Evolutionary conservation across 1,284 basidiomycete genomes (phyloP).

Genomic region (Heterobasidion parviporum): DNA sequence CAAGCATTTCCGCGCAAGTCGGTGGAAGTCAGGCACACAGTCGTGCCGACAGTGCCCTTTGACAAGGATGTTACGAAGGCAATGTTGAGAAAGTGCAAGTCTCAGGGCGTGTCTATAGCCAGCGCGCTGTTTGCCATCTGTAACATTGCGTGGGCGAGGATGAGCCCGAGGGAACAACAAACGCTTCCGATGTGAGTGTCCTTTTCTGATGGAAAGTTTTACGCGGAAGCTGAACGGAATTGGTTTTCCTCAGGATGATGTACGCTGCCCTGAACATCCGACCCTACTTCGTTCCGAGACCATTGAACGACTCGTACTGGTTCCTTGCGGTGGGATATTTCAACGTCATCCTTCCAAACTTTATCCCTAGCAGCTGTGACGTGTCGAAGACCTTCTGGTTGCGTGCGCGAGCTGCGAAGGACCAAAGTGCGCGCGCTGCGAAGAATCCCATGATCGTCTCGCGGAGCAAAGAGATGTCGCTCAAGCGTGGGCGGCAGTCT

Average conservation of each 20-base stretch:
- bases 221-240: too few relatives aligned
- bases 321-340: conserved; percentile 75
- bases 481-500: conserved; percentile 48
- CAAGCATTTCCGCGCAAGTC: conserved; percentile 52
- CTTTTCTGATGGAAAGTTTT: not conserved
- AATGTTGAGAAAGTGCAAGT: conserved; percentile 61
- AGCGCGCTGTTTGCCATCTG: conserved; percentile 69
- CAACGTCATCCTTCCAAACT: conserved; percentile 67
- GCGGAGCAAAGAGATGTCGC: conserved; percentile 56
- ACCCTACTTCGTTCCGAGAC: conserved; percentile 41
- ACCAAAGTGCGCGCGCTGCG: conserved; percentile 53
- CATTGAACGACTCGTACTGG: conserved; percentile 56
- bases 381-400: conserved; percentile 56
- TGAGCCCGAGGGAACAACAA: conserved; percentile 28
- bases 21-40: conserved; percentile 42
- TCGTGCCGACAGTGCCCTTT: conserved; percentile 58
- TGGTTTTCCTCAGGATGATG: conserved; percentile 45
- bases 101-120: conserved; percentile 64
- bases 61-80: conserved; percentile 43
- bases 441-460: conserved; percentile 54
- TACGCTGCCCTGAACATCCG: conserved; percentile 75
- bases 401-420: conserved; percentile 59
- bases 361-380: conserved; percentile 38
- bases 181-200: conserved; percentile 46
- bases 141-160: conserved; percentile 63